Evolutionary conservation across 192 early-diverging fungal genomes (phyloP).

Genomic region (Diversispora epigaea): DNA sequence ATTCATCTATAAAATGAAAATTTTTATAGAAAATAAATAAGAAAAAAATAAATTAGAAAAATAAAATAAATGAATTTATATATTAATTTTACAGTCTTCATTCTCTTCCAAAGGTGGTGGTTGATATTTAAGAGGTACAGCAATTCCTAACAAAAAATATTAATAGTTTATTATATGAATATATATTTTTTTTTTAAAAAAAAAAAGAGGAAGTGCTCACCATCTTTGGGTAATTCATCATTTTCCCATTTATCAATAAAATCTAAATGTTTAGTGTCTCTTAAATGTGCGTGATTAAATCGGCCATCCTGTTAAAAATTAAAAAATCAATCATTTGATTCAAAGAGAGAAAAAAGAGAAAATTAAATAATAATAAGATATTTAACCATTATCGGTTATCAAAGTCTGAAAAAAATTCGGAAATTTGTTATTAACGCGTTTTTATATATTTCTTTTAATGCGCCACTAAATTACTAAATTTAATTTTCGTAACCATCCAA

Average conservation of each 20-base stretch:
- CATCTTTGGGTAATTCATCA: constrained; percentile 20
- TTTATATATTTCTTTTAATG: too few species aligned
- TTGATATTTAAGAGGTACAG: constrained; percentile 16
- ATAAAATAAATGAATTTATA: background rate
- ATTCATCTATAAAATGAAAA: background rate
- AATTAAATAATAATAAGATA: too few species aligned
- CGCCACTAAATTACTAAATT: too few species aligned
- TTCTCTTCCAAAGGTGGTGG: constrained; percentile 6
- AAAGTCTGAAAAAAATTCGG: too few species aligned
- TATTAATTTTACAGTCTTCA: background rate
- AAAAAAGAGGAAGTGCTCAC: background rate
- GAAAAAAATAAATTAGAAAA: background rate
- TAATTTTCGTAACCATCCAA: too few species aligned
- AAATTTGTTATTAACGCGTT: too few species aligned
- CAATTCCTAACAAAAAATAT: background rate
- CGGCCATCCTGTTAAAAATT: constrained; percentile 8
- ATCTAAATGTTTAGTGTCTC: constrained; percentile 25
- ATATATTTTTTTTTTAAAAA: background rate
- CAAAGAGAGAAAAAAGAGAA: too few species aligned
- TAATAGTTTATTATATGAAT: background rate
- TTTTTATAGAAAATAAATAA: background rate
- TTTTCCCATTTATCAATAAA: constrained; percentile 26
- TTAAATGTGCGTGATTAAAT: constrained; percentile 24
- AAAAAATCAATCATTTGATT: background rate
- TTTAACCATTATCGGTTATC: too few species aligned